Base-by-base conservation (phyloP, 2,329 filamentous ascomycete genomes). In the Fusarium aywerte region DNA sequence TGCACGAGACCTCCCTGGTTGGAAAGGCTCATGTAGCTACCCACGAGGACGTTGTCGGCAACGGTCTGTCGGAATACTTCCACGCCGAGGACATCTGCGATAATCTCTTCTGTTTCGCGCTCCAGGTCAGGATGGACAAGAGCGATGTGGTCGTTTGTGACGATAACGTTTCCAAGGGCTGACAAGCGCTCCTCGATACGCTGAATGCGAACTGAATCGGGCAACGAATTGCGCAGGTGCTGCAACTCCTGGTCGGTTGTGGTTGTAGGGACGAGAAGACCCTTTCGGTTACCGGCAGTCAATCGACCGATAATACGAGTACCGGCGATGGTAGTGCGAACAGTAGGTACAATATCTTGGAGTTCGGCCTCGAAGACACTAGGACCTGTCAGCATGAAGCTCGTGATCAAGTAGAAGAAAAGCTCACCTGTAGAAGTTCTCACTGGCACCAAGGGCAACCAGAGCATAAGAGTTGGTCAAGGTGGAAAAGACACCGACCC, bases 241-340 rank as follows among this genome's bases (percentile, higher is more conserved):
- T 97, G 94, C 68, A 99, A 87, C 84, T 99, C 96, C 84, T 99
- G 96, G 82, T 99, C 96, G 73, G 94, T 97, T 65, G 96, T 98
- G 61, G 90, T 93, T 56, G 95, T 98, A 63, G 96, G 96, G 57
- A 99, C 95, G 67, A 99, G 89, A 67, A 99, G 92, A 74, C 96
- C 96, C 80, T 97, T 96, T 78, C 93, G 92, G 87, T 99, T 99
- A 75, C 92, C 96, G 78, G 95, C 92, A 73, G 96, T 98, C 82
- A 99, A 87, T 73, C 96, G 90, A 62, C 96, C 96, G 76, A 99
- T 91, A 80, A 99, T 99, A 76, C 96, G 89, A 36, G 95, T 98
- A 73, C 96, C 96, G 66, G 94, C 94, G 79, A 99, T 98, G 59
- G 95, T 97, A 73, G 93, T 94, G 82, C 96, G 92, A 81, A 93